A percentile compares a stretch with the other conserved stretches of the same genome.
Conservation (phyloP, 352 stramenopile species). For the Globisporangium megalacanthum region DNA sequence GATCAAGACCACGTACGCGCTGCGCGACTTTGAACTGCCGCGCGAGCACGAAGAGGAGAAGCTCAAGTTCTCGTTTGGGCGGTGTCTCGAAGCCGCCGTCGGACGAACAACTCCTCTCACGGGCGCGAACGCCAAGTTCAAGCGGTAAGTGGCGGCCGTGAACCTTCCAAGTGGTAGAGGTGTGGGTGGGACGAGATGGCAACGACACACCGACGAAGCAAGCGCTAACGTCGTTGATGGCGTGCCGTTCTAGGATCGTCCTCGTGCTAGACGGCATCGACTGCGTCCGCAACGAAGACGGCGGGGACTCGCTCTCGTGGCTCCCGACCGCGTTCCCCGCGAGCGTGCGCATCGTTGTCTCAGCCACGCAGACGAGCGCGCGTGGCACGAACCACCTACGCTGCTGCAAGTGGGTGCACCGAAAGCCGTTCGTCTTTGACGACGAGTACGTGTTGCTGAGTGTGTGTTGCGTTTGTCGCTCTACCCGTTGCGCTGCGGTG, state of each 20-base stretch:
- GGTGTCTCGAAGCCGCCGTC: slow-evolving; percentile 69
- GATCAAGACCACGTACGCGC: slow-evolving; percentile 59
- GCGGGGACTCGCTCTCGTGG: slow-evolving; percentile 82
- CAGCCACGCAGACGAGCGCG: slow-evolving; percentile 34
- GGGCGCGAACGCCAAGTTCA: slow-evolving; percentile 26
- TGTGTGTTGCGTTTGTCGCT: background rate
- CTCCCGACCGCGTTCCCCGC: slow-evolving; percentile 62
- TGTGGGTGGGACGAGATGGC: background rate
- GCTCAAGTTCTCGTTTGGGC: slow-evolving; percentile 77
- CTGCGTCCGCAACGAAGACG: slow-evolving; percentile 73
- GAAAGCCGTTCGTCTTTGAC: slow-evolving; percentile 57
- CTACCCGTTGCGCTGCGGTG: too few species aligned
- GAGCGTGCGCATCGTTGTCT: slow-evolving; percentile 71
- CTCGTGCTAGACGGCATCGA: slow-evolving; percentile 79
- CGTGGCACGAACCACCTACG: slow-evolving; percentile 26
- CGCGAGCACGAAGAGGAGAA: slow-evolving; percentile 81
- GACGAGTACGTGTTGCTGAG: slow-evolving; percentile 32
- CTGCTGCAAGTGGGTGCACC: slow-evolving; percentile 32
- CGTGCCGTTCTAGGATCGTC: slow-evolving; percentile 42
- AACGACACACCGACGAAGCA: too few species aligned
- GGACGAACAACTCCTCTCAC: slow-evolving; percentile 32
- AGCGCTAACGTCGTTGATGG: background rate
- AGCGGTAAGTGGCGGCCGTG: slow-evolving; percentile 16
- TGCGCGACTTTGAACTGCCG: slow-evolving; percentile 79
- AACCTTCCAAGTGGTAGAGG: background rate